phyloP scores from a whole-genome alignment of 2,329 filamentous ascomycete species.

The Pseudocercospora pini-densiflorae region DNA sequence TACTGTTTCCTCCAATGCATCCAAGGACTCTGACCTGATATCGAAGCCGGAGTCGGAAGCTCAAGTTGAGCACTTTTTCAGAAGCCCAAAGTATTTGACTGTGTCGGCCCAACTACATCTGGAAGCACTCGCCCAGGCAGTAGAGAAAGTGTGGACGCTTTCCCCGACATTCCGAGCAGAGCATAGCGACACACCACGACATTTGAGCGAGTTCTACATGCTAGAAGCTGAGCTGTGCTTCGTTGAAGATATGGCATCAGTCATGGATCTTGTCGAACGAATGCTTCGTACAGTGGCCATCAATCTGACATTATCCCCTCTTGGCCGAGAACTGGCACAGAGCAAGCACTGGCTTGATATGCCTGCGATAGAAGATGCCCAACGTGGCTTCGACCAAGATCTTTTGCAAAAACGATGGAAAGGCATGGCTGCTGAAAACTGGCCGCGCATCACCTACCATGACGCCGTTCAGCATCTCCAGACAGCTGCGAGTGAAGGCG shows the following conservation, averaged over 20 bases:
- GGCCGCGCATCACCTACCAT: conserved; percentile 84
- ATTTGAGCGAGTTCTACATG: conserved; percentile 99
- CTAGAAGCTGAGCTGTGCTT: conserved; percentile 90
- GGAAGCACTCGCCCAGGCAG: conserved; percentile 84
- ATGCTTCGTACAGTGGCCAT: conserved; percentile 68
- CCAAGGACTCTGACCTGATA: conserved; percentile 43
- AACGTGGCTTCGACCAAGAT: conserved; percentile 47
- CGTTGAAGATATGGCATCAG: conserved; percentile 66
- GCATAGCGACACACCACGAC: conserved; percentile 87
- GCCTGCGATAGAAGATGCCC: conserved; percentile 29
- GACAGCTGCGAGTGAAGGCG: conserved; percentile 46
- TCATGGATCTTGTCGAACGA: conserved; percentile 82
- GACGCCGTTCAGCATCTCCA: conserved; percentile 74
- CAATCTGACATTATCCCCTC: conserved; percentile 53
- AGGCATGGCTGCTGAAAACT: conserved; percentile 70
- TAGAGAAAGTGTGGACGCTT: conserved; percentile 91
- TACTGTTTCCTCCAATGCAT: conserved; percentile 55
- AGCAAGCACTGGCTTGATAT: conserved; percentile 11
- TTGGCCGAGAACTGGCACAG: conserved; percentile 61
- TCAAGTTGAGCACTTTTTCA: conserved; percentile 68
- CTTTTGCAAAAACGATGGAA: conserved; percentile 73
- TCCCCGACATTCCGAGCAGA: conserved; percentile 95
- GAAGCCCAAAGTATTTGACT: conserved; percentile 87
- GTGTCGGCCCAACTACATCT: conserved; percentile 95
- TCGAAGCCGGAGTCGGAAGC: conserved; percentile 45